phyloP scores from a whole-genome alignment of 768 basidiomycete species.

The Hemileccinum impolitum region DNA sequence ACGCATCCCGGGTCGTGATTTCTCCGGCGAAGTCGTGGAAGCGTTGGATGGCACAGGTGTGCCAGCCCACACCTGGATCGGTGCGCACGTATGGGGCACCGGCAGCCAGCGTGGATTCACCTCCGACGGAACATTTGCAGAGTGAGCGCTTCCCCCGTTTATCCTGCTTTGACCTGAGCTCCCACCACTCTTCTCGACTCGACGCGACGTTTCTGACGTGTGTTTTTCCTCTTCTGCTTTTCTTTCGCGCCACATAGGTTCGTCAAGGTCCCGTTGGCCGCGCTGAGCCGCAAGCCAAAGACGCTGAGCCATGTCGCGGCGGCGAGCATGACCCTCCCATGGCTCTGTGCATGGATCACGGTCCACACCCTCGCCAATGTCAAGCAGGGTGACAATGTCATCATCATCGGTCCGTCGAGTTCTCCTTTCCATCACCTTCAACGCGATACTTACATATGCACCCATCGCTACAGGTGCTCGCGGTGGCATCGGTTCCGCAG shows the following conservation, averaged over 20 bases:
- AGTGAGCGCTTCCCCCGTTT: slow-evolving; percentile 19
- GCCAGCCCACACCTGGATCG: slow-evolving; percentile 21
- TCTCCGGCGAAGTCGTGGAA: slow-evolving; percentile 34
- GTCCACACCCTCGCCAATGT: slow-evolving; percentile 33
- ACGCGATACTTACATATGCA: background rate
- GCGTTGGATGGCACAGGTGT: slow-evolving; percentile 25
- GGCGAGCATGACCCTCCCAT: slow-evolving; percentile 33
- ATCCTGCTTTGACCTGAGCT: background rate
- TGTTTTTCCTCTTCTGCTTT: background rate
- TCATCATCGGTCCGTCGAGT: slow-evolving; percentile 27
- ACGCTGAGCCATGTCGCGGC: slow-evolving; percentile 24
- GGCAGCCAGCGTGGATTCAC: slow-evolving; percentile 32
- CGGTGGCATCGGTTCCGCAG: slow-evolving; percentile 34
- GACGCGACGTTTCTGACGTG: too few relatives aligned
- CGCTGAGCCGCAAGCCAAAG: slow-evolving; percentile 30
- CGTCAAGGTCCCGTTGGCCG: slow-evolving; percentile 27
- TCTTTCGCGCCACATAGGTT: slow-evolving; percentile 14
- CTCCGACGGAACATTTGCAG: slow-evolving; percentile 33
- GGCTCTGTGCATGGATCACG: slow-evolving; percentile 38
- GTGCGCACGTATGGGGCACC: slow-evolving; percentile 34
- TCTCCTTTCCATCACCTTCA: background rate
- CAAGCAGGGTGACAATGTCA: slow-evolving; percentile 31
- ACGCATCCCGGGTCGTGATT: slow-evolving; percentile 31
- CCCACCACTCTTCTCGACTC: background rate
- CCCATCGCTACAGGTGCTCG: slow-evolving; percentile 26